phyloP scores from a whole-genome alignment of 306 rosid species.

The Fagus sylvatica region DNA sequence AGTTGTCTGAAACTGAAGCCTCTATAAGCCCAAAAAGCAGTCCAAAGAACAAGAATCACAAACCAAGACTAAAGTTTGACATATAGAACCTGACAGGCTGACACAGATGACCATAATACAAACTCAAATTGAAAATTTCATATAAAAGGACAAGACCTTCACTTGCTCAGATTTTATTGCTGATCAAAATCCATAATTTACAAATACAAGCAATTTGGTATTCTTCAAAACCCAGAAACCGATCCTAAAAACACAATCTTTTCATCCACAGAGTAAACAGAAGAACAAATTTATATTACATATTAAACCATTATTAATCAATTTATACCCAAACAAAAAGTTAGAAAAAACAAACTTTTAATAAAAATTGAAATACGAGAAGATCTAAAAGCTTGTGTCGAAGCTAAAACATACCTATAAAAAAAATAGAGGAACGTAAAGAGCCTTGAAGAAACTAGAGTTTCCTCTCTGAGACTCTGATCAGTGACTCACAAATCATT shows the following conservation, averaged over 20 bases:
- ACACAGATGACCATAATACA: slow-evolving; percentile 2
- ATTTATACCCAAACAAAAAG: background rate
- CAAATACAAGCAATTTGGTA: background rate
- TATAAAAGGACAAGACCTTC: background rate
- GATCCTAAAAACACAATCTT: background rate
- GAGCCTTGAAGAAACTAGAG: background rate
- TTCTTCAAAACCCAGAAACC: slow-evolving; percentile 20
- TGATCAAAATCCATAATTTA: slow-evolving; percentile 4
- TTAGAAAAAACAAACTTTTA: background rate
- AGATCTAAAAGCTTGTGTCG: background rate
- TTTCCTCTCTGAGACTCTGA: background rate
- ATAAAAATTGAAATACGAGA: background rate
- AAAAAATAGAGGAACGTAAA: background rate
- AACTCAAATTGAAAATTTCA: background rate
- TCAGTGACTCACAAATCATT: background rate
- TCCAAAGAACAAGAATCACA: slow-evolving; percentile 10
- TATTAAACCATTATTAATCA: background rate
- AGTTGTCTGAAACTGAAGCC: background rate
- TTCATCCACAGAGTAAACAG: slow-evolving; percentile 5
- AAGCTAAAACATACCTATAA: slow-evolving; percentile 1
- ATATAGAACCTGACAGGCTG: background rate
- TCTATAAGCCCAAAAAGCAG: background rate
- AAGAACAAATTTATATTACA: slow-evolving; percentile 4
- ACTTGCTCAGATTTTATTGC: background rate
- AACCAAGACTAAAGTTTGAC: background rate